Base-by-base conservation (phyloP, 306 rosid species). In the Vigna radiata region DNA sequence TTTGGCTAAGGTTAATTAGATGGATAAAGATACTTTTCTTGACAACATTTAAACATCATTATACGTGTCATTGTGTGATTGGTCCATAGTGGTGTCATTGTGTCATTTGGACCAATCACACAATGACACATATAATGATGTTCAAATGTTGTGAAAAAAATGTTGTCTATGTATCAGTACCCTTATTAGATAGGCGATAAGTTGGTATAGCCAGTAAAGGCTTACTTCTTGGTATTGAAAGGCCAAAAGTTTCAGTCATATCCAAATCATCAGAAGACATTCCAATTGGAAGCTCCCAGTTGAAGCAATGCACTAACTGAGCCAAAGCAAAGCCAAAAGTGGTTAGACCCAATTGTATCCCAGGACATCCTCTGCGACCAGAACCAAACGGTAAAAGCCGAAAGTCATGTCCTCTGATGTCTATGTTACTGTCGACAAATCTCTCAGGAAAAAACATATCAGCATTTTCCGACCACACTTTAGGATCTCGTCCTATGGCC, bases 261-360 rank as follows among this genome's bases (percentile, higher is more conserved):
- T 87, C 88, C 11, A 87, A n/a, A 2, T 77, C 76, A 10, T 15
- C 0, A 1, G 59, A 55, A 15, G 2, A 5, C 16, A 59, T 44
- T 4, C 68, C 75, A 1, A 0, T 0, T 2, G 83, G 85, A 44
- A 87, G 85, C 46, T 85, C 71, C 88, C 85, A 87, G 29, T 54
- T 36, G 23, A 87, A 85, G 78, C 79, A 85, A 17, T 81, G 88
- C 37, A 78, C 80, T 9, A 87, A 53, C 2, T 84, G 88, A 2
- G 88, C 71, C 1, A 84, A 3, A 19, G 76, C 21, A n/a, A 76
- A 1, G 11, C 17, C 31, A 19, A 79, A 27, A 3, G 75, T 43
- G 3, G 33, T 41, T 0, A 87, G 13, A 3, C 86, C 88, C 31
- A 87, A 15, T 0, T 76, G 62, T 7, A 79, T 10, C 21, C 83